A percentile compares a stretch with the other conserved stretches of the same genome.
phyloP scores from a whole-genome alignment of 352 stramenopile genomes.

The Pythium dissimile region DNA sequence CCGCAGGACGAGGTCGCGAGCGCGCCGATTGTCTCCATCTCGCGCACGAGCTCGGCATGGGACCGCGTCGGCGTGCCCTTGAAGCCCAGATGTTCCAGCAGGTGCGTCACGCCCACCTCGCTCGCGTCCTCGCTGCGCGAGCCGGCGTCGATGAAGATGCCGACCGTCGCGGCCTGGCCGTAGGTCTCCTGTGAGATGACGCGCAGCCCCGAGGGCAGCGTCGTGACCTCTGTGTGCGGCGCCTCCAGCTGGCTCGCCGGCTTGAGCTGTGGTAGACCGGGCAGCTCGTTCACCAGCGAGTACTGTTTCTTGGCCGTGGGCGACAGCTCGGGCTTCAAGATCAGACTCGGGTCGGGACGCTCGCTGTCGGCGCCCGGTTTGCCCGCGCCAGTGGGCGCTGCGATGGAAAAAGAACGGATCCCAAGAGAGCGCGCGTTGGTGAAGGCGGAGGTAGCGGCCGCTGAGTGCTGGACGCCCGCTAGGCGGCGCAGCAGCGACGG shows the following conservation, averaged over 20 bases:
- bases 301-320: slow-evolving; percentile 41
- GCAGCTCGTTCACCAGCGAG: slow-evolving; percentile 58
- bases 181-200: slow-evolving; percentile 97
- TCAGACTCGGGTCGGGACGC: slow-evolving; percentile 36
- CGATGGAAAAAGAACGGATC: slow-evolving; percentile 40
- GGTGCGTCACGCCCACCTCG: slow-evolving; percentile 88
- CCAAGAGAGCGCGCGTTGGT: not conserved
- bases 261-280: slow-evolving; percentile 74
- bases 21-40: slow-evolving; percentile 93
- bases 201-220: slow-evolving; percentile 91
- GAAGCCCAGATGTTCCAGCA: slow-evolving; percentile 95
- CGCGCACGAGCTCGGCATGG: slow-evolving; percentile 81
- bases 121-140: slow-evolving; percentile 77
- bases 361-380: slow-evolving; percentile 1
- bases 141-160: slow-evolving; percentile 92
- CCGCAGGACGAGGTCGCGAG: slow-evolving; percentile 89
- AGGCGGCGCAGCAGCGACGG: slow-evolving; percentile 2
- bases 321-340: slow-evolving; percentile 49
- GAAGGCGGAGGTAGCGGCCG: not conserved
- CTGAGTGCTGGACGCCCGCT: not conserved
- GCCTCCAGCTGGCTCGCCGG: slow-evolving; percentile 75
- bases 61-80: slow-evolving; percentile 88
- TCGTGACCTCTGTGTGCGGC: slow-evolving; percentile 91
- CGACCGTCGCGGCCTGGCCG: slow-evolving; percentile 93
- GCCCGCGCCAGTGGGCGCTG: slow-evolving; percentile 7